A percentile compares a stretch with the other conserved stretches of the same genome.
Evolutionary conservation across 345 rosid species (phyloP).

Genomic region (Turritis glabra): DNA sequence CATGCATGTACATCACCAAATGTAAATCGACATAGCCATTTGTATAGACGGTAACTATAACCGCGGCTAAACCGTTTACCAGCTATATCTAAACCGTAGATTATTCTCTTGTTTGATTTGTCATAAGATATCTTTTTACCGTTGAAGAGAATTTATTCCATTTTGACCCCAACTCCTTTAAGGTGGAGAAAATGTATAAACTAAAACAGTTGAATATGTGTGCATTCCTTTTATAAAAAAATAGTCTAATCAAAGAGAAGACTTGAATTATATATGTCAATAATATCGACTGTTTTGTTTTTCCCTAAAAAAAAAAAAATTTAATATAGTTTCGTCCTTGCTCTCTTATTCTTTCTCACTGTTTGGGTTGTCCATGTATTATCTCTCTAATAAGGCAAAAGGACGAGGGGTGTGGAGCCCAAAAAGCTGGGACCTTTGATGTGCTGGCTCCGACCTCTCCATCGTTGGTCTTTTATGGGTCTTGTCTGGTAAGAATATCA

Average conservation of each 20-base stretch:
- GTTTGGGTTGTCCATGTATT: not conserved
- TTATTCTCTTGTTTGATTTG: too few species aligned
- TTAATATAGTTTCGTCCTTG: too few species aligned
- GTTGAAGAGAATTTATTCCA: not conserved
- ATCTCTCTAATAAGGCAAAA: conserved; percentile 13
- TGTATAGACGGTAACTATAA: too few species aligned
- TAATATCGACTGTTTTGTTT: not conserved
- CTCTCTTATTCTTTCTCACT: not conserved
- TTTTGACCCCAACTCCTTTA: not conserved
- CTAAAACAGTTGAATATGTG: too few species aligned
- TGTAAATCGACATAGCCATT: too few species aligned
- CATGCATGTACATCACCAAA: too few species aligned
- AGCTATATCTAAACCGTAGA: too few species aligned
- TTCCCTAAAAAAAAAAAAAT: too few species aligned
- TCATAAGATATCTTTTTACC: not conserved
- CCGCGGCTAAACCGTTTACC: too few species aligned
- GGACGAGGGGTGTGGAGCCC: conserved; percentile 68
- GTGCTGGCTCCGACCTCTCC: conserved; percentile 77
- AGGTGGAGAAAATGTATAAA: not conserved
- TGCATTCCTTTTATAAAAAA: not conserved
- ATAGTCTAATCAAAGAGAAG: not conserved
- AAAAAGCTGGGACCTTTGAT: conserved; percentile 62
- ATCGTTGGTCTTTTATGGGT: conserved; percentile 69
- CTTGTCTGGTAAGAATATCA: conserved; percentile 55
- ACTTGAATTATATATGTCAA: not conserved